These are phyloP conservation scores for Linum usitatissimum DNA, from an alignment of 345 rosid genomes.

Conservation along the genomic window DNA sequence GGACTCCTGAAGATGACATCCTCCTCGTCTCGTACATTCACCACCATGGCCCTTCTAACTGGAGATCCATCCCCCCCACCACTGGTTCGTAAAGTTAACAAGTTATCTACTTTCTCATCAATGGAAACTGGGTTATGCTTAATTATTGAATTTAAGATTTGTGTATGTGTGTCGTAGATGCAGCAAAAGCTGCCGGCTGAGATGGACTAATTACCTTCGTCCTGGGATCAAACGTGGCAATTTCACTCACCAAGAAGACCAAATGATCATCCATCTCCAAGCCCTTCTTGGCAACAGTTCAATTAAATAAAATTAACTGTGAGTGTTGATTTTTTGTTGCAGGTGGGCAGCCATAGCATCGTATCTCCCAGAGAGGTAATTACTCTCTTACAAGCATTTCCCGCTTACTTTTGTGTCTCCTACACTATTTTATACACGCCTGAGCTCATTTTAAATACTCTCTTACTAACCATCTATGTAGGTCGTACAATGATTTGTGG, in stretches of 20 bases:
- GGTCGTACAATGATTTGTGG: no score
- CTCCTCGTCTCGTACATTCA: slow-evolving; percentile 78
- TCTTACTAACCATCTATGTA: no score
- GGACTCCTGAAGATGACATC: slow-evolving; percentile 99
- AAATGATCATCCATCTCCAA: slow-evolving; percentile 93
- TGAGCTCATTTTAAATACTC: no score
- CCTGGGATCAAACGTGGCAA: slow-evolving; percentile 92
- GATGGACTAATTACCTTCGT: slow-evolving; percentile 95
- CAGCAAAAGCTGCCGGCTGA: slow-evolving; percentile 94
- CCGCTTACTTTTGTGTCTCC: no score
- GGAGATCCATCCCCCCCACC: slow-evolving; percentile 78
- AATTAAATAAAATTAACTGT: no score
- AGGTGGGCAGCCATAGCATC: slow-evolving; percentile 99
- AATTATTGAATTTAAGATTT: no score
- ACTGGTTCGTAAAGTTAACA: slow-evolving; percentile 46
- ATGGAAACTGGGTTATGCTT: no score
- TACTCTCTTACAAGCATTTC: no score
- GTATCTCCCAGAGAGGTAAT: slow-evolving; percentile 81
- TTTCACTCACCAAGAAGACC: slow-evolving; percentile 80
- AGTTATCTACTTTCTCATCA: background rate
- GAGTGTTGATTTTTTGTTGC: slow-evolving; percentile 6
- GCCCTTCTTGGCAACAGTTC: slow-evolving; percentile 83
- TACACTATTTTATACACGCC: no score
- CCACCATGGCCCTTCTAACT: slow-evolving; percentile 87
- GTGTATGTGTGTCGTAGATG: slow-evolving; percentile 41